Evolutionary conservation across 2,329 filamentous ascomycete species (phyloP).

Genomic region (Penicillium sumatraense): DNA sequence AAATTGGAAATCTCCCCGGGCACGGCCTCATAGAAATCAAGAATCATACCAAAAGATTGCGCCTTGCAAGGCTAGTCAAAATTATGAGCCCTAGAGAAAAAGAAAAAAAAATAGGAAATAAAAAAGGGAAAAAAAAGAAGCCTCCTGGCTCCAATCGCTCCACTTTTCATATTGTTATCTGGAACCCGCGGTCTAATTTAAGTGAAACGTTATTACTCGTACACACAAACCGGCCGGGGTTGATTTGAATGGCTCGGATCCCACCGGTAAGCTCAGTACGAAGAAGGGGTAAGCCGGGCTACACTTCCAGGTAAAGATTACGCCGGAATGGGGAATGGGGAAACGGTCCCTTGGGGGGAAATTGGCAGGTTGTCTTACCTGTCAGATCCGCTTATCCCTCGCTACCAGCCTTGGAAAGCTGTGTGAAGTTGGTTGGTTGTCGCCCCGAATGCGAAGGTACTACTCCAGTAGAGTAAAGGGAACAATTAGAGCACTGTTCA

Average conservation of each 20-base stretch:
- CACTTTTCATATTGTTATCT: constrained; percentile 21
- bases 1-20: no score
- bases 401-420: constrained; percentile 7
- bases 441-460: background rate
- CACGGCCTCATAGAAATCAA: no score
- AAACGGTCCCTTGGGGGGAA: background rate
- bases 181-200: constrained; percentile 17
- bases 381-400: constrained; percentile 2
- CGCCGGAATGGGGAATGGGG: background rate
- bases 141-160: constrained; percentile 4
- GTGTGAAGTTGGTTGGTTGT: no score
- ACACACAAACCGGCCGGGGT: constrained; percentile 3
- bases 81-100: background rate
- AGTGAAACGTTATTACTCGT: constrained; percentile 16
- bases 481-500: no score
- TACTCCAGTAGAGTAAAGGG: no score
- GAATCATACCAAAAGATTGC: no score
- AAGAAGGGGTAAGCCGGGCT: background rate
- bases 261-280: constrained; percentile 5
- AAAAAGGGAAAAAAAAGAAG: constrained; percentile 2
- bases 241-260: constrained; percentile 9
- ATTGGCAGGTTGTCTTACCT: background rate
- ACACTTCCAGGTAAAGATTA: background rate
- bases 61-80: background rate
- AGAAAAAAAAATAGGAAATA: background rate